Base-by-base conservation (phyloP, 495 filamentous ascomycete species). In the Antarctomyces pellizariae region DNA sequence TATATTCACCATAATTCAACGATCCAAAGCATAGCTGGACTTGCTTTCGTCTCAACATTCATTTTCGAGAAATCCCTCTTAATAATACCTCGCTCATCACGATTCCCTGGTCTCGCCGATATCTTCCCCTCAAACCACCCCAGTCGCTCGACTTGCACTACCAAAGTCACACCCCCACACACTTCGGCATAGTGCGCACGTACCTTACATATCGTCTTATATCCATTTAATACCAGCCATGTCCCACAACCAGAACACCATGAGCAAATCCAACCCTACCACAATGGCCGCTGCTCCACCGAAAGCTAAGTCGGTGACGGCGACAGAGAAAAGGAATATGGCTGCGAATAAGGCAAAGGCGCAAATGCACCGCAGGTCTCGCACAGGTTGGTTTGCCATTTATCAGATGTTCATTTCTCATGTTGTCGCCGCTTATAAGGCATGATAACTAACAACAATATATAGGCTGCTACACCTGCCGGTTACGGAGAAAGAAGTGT, bases 391-490 rank as follows among this genome's bases (percentile, higher is more conserved):
- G 71, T 59, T 28, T 23, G 13, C 31, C 31, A 22, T 22, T 3
- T n/a, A 8, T 29, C n/a, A n/a, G n/a, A 16, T n/a, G n/a, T 12
- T 25, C 14, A 30, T 38, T 29, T 11, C 11, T 36, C 22, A 4
- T 26, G 21, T 19, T 37, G 27, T 36, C 28, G 16, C 19, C 29
- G 25, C 20, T 39, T 15, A 18, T 13, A 30, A 25, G 32, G 29
- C 32, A 38, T 33, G 18, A 33, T 31, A 24, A 41, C 43, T 48
- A 43, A 49, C 44, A 38, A 30, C 23, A 15, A 27, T 35, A 26
- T 32, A 16, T 48, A 95, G 86, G 86, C 26, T 97, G 86, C 64
- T 97, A 84, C 50, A 95, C 84, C 29, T 97, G 86, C 57, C 73
- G 86, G 41, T 51, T 97, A 35, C 69, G 86, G 44, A 53, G 86